A percentile compares a stretch with the other conserved stretches of the same genome.
Evolutionary conservation across 139 green algal species (phyloP).

Genomic region (Chlamydomonas eustigma): DNA sequence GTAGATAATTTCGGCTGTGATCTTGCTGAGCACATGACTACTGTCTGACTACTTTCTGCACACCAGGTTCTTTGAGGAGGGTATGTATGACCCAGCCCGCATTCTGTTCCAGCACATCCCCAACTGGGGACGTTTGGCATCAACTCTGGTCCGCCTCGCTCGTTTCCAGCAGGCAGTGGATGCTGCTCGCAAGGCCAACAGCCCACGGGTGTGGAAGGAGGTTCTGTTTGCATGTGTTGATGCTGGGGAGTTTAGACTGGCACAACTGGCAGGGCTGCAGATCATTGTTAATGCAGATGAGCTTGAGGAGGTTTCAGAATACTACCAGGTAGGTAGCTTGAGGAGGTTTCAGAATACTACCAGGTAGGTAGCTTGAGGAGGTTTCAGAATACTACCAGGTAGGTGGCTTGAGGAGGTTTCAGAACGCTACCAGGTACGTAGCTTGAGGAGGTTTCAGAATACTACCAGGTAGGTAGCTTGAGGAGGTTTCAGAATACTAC

Average conservation of each 20-base stretch:
- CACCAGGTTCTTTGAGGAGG: conserved; percentile 31
- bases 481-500: no score
- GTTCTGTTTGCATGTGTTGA: conserved; percentile 94
- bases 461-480: no score
- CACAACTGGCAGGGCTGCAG: conserved; percentile 95
- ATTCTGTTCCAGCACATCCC: conserved; percentile 90
- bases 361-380: no score
- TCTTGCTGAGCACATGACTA: no score
- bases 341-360: no score
- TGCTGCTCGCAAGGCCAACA: conserved; percentile 88
- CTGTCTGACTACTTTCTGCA: no score
- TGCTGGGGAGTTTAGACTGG: conserved; percentile 77
- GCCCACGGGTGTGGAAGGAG: conserved; percentile 85
- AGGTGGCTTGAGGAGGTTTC: no score
- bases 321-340: conserved; percentile 86
- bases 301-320: conserved; percentile 91
- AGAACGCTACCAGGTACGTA: no score
- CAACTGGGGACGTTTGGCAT: conserved; percentile 91
- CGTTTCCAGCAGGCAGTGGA: conserved; percentile 80
- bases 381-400: no score
- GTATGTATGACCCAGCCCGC: conserved; percentile 89
- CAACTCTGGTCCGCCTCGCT: conserved; percentile 85
- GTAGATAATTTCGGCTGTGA: no score
- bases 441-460: no score
- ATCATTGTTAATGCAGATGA: conserved; percentile 99